Evolutionary conservation across 495 filamentous ascomycete genomes (phyloP).

Genomic region (Bombardia bombarda): DNA sequence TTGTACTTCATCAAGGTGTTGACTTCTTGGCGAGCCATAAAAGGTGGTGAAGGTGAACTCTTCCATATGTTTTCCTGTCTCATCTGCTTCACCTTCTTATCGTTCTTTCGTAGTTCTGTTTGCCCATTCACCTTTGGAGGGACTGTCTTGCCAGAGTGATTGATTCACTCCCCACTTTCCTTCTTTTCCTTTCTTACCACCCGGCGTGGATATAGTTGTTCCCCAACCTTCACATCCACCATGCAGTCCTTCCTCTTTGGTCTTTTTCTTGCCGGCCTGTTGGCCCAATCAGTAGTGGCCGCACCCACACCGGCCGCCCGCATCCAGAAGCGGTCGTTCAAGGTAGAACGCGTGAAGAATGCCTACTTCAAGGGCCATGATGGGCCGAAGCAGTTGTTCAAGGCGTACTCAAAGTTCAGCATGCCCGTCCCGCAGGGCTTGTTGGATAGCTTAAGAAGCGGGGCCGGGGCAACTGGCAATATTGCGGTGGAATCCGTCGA

Average conservation of each 20-base stretch:
- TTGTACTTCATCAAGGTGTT: no score
- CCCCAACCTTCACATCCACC: slow-evolving; percentile 14
- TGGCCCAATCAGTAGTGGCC: slow-evolving; percentile 32
- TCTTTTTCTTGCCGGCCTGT: slow-evolving; percentile 29
- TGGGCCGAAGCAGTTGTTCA: slow-evolving; percentile 50
- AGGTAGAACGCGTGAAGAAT: slow-evolving; percentile 50
- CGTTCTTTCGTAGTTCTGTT: slow-evolving; percentile 2
- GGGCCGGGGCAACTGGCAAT: slow-evolving; percentile 5
- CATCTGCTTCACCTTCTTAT: background rate
- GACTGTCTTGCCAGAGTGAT: slow-evolving; percentile 10
- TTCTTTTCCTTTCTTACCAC: slow-evolving; percentile 9
- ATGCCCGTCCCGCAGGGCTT: slow-evolving; percentile 38
- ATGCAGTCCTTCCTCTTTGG: slow-evolving; percentile 30
- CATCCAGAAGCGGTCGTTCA: slow-evolving; percentile 46
- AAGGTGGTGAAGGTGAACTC: no score
- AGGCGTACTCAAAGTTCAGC: slow-evolving; percentile 57
- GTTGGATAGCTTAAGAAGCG: slow-evolving; percentile 26
- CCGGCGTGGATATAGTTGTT: slow-evolving; percentile 15
- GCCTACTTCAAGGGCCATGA: slow-evolving; percentile 40
- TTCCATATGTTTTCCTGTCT: no score
- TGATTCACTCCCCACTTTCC: slow-evolving; percentile 17
- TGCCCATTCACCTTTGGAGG: slow-evolving; percentile 6
- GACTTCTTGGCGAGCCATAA: no score
- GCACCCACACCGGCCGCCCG: slow-evolving; percentile 29
- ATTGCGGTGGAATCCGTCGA: no score